Conservation (phyloP, 768 basidiomycete species). For the Tulasnella sp. region DNA sequence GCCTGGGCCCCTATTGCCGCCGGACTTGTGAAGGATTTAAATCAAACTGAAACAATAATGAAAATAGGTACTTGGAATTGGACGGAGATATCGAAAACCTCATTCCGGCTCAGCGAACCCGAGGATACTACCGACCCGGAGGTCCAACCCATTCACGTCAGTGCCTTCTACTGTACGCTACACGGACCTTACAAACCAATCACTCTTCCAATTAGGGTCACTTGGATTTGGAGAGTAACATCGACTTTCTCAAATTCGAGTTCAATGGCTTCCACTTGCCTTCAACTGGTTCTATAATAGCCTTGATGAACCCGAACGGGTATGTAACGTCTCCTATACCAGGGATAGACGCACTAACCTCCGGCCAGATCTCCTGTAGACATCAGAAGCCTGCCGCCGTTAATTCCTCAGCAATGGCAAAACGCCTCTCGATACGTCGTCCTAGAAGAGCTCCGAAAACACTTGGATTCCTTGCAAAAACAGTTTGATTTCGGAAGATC, state of each 20-base stretch:
- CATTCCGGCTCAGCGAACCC: constrained; percentile 65
- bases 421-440: constrained; percentile 61
- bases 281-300: constrained; percentile 70
- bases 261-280: constrained; percentile 76
- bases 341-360: neutral
- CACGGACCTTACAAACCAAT: constrained; percentile 71
- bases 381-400: constrained; percentile 57
- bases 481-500: constrained; percentile 57
- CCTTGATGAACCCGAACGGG: constrained; percentile 63
- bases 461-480: constrained; percentile 57
- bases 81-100: constrained; percentile 58
- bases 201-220: constrained; percentile 38
- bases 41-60: constrained; percentile 46
- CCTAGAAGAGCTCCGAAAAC: constrained; percentile 55
- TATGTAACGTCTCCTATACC: constrained; percentile 38
- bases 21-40: constrained; percentile 49
- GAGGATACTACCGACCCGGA: constrained; percentile 28
- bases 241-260: constrained; percentile 58
- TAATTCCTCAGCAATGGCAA: constrained; percentile 54
- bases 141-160: neutral
- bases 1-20: constrained; percentile 54
- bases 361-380: constrained; percentile 38
- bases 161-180: neutral
- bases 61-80: constrained; percentile 64
- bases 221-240: constrained; percentile 35